Conservation (phyloP, 805 yeast genomes). For the Metschnikowia chrysomelidarum region DNA sequence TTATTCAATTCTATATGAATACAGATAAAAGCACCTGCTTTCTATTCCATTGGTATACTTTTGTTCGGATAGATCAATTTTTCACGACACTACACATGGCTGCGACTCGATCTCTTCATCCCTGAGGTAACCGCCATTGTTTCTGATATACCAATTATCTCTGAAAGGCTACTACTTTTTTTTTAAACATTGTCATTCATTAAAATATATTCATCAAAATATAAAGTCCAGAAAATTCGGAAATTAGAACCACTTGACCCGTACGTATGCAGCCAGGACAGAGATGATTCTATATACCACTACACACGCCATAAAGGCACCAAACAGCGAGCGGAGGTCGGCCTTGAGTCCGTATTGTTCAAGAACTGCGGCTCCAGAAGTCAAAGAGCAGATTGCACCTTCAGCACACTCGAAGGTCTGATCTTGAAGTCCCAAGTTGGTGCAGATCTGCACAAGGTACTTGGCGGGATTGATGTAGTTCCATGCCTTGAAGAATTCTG, state of each 20-base stretch:
- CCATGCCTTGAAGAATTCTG: conserved; percentile 61
- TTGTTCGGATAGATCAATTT: too few relatives aligned
- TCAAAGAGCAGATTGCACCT: conserved; percentile 44
- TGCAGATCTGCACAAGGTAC: conserved; percentile 60
- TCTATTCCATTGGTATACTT: too few relatives aligned
- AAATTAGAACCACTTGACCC: conserved; percentile 25
- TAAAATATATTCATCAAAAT: too few relatives aligned
- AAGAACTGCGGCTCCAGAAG: conserved; percentile 55
- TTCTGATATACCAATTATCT: too few relatives aligned
- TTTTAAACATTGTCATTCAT: too few relatives aligned
- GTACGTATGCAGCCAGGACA: conserved; percentile 21
- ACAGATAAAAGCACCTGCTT: too few relatives aligned
- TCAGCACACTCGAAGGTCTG: conserved; percentile 52
- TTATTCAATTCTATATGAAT: too few relatives aligned
- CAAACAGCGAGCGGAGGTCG: conserved; percentile 36
- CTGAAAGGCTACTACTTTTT: too few relatives aligned
- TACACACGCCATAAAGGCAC: conserved; percentile 37
- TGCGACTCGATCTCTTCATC: too few relatives aligned
- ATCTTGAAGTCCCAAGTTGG: conserved; percentile 56
- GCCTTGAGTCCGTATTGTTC: conserved; percentile 46
- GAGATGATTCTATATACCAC: conserved; percentile 44
- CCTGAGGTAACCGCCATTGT: too few relatives aligned
- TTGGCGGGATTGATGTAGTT: conserved; percentile 79
- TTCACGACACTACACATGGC: too few relatives aligned
- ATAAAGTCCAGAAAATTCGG: too few relatives aligned